Conservation (phyloP, 2,329 filamentous ascomycete species). For the Penicillium glabrum region DNA sequence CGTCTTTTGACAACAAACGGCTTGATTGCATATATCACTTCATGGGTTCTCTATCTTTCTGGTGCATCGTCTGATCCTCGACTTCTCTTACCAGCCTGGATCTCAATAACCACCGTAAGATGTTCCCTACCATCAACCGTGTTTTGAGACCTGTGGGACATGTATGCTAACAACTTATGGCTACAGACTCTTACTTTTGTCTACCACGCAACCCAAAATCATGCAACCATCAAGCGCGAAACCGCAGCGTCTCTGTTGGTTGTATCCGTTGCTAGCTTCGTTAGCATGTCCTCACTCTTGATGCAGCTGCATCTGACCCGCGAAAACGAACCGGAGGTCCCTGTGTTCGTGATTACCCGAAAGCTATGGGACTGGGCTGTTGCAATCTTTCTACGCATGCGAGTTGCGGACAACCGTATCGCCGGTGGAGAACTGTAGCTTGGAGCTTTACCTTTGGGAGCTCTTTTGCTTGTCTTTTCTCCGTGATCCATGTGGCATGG, state of each 20-base stretch:
- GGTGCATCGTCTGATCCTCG: conserved; percentile 70
- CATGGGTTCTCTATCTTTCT: conserved; percentile 67
- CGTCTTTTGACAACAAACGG: conserved; percentile 74
- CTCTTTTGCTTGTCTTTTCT: not conserved
- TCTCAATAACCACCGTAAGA: conserved; percentile 70
- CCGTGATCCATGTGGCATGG: not conserved
- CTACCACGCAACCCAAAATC: conserved; percentile 75
- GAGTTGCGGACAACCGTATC: conserved; percentile 29
- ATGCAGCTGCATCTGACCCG: conserved; percentile 65
- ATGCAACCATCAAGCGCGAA: conserved; percentile 77
- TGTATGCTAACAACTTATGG: conserved; percentile 3
- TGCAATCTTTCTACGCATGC: conserved; percentile 35
- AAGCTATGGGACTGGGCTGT: conserved; percentile 42
- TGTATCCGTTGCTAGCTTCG: conserved; percentile 73
- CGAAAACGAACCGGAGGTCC: conserved; percentile 61
- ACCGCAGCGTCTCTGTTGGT: conserved; percentile 75
- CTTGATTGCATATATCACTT: conserved; percentile 73
- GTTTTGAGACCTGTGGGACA: not conserved
- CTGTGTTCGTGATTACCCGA: conserved; percentile 53
- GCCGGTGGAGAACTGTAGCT: conserved; percentile 27
- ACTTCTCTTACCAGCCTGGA: conserved; percentile 73
- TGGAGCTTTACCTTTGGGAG: not conserved
- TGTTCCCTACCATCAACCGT: not conserved
- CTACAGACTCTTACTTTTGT: conserved; percentile 67
- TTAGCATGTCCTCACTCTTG: conserved; percentile 70